These are phyloP conservation scores for Xylaria sp. DNA, from an alignment of 2,329 filamentous ascomycete genomes.

Conservation along the genomic window DNA sequence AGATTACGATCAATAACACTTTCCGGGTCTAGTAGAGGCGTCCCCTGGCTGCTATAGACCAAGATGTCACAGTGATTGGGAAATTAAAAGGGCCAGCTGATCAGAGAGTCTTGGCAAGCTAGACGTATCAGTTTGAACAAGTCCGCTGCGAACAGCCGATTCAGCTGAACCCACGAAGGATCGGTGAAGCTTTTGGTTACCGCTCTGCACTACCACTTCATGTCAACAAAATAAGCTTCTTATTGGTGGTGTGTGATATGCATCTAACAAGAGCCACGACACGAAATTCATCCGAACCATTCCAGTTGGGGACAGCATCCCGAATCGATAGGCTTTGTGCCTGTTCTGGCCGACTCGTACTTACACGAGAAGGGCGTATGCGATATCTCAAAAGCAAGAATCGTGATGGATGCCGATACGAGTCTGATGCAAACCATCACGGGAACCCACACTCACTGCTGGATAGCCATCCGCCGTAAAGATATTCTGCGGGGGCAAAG, in stretches of 20 bases:
- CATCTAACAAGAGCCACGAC: not conserved
- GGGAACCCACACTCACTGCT: not conserved
- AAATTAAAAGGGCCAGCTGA: not conserved
- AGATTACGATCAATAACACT: not conserved
- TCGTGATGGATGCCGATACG: not conserved
- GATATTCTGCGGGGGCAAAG: not conserved
- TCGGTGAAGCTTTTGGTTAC: not conserved
- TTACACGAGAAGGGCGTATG: no score
- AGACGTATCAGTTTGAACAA: slow-evolving; percentile 13
- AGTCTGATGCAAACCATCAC: not conserved
- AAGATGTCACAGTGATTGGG: not conserved
- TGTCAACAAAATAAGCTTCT: not conserved
- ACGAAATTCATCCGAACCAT: not conserved
- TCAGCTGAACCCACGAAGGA: not conserved
- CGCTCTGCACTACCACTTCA: not conserved
- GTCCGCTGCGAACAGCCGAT: not conserved
- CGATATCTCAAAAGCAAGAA: not conserved
- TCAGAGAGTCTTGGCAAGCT: not conserved
- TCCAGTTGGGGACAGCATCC: not conserved
- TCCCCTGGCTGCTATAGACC: not conserved
- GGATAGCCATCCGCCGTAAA: not conserved
- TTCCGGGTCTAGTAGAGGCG: not conserved
- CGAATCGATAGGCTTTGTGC: not conserved
- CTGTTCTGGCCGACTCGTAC: not conserved
- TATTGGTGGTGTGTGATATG: not conserved